Conservation (phyloP, 2,329 filamentous ascomycete species). For the Emergomyces orientalis region DNA sequence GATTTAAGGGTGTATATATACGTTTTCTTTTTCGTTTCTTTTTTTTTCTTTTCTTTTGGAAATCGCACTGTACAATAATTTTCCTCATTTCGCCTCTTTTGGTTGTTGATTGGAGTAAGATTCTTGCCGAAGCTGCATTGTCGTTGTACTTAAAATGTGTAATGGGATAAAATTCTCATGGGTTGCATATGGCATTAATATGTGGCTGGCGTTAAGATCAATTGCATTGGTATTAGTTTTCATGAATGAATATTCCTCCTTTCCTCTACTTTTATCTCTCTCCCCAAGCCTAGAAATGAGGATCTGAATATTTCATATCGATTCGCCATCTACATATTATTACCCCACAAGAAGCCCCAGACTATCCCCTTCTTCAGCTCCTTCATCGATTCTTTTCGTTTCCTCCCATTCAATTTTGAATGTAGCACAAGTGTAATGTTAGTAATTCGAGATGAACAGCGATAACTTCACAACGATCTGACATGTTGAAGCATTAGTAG, state of each 20-base stretch:
- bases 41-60: neutral
- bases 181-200: neutral
- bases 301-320: neutral
- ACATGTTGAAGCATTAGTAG: slow-evolving; percentile 4
- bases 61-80: neutral
- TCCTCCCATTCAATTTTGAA: neutral
- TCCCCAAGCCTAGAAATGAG: too few relatives aligned
- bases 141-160: neutral
- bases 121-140: neutral
- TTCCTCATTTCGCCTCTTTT: neutral
- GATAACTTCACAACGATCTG: neutral
- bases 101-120: neutral
- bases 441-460: neutral
- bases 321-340: neutral
- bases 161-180: neutral
- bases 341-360: neutral
- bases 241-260: neutral
- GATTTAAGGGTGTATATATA: slow-evolving; percentile 43
- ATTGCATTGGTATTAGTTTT: neutral
- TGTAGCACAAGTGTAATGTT: neutral
- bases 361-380: too few relatives aligned
- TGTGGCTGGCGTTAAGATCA: neutral
- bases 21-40: neutral
- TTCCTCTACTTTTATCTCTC: neutral
- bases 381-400: slow-evolving; percentile 1